Base-by-base conservation (phyloP, 768 basidiomycete species). In the Pleurotus salmoneostramineus region DNA sequence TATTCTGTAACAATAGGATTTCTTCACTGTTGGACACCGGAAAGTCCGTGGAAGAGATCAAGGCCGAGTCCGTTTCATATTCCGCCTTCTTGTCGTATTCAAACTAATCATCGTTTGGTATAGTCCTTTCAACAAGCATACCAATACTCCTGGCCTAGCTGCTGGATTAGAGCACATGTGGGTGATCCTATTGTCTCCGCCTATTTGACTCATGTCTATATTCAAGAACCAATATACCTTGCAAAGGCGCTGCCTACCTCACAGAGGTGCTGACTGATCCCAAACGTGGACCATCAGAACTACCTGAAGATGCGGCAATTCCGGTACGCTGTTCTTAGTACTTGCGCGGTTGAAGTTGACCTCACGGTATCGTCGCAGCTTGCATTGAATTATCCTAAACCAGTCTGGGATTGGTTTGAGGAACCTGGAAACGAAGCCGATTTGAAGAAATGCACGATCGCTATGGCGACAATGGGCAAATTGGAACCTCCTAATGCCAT, bases 1-100 rank as follows among this genome's bases (percentile, higher is more conserved):
- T 70, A 2, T 77, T 72, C 51, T 62, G 68, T 6, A 69, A 73
- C 57, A 77, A 75, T 60, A 68, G 70, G 12, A 60, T 69, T 12
- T 74, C 74, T 3, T 68, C 70, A 1, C 10, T 68, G 4, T 58
- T 77, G 1, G 67, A 66, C 50, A 73, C 68, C 34, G 61, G 57
- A 8, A 73, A 68, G 62, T 60, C 60, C 6, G 56, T 66, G 36
- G 60, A 62, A 35, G 70, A 64, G 6, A 65, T 74, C 27, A 61
- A 64, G 48, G 63, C 62, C 36, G 63, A 71, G 73, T 74, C 40
- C 44, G 68, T 54, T 6, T 27, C 21, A 27, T 27, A 14, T 17
- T 45, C 12, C n/a, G 11, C n/a, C 44, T 45, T 6, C 6, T 11
- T 6, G 17, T 45, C 44, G 6, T n/a, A 45, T 45, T 11, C 12